Evolutionary conservation across 2,329 filamentous ascomycete species (phyloP).

Genomic region (Venturia asperata): DNA sequence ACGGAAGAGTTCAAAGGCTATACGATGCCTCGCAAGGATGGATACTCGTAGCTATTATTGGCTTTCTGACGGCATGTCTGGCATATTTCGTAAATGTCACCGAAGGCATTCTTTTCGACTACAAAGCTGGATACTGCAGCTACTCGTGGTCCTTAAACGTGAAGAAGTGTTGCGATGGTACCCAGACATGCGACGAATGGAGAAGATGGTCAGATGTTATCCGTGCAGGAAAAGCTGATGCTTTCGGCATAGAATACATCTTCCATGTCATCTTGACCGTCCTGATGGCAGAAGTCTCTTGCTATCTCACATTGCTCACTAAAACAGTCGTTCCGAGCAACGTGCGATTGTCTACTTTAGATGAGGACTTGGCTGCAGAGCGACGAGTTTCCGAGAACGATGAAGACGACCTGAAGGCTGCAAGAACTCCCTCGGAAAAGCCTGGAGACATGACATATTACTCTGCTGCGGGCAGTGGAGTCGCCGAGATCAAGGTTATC

Average conservation of each 20-base stretch:
- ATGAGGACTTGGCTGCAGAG: constrained; percentile 81
- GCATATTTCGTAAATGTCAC: constrained; percentile 87
- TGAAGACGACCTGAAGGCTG: constrained; percentile 37
- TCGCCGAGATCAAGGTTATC: constrained; percentile 95
- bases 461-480: constrained; percentile 88
- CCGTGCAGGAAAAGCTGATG: constrained; percentile 41
- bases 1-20: constrained; percentile 66
- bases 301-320: constrained; percentile 76
- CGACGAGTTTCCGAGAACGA: constrained; percentile 38
- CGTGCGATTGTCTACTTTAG: constrained; percentile 77
- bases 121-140: constrained; percentile 82
- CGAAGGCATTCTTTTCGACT: constrained; percentile 79
- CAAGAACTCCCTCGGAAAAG: constrained; percentile 44
- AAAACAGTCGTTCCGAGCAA: constrained; percentile 90
- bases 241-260: constrained; percentile 62
- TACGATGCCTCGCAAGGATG: constrained; percentile 90
- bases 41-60: constrained; percentile 86
- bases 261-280: constrained; percentile 70
- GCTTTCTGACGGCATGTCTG: constrained; percentile 72
- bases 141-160: constrained; percentile 64
- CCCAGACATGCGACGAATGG: constrained; percentile 53
- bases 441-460: constrained; percentile 69
- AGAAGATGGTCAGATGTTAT: constrained; percentile 56
- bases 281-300: constrained; percentile 62
- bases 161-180: constrained; percentile 56